A percentile compares a stretch with the other conserved stretches of the same genome.
Evolutionary conservation across 2,329 filamentous ascomycete genomes (phyloP).

Genomic region (Amphichorda felina): DNA sequence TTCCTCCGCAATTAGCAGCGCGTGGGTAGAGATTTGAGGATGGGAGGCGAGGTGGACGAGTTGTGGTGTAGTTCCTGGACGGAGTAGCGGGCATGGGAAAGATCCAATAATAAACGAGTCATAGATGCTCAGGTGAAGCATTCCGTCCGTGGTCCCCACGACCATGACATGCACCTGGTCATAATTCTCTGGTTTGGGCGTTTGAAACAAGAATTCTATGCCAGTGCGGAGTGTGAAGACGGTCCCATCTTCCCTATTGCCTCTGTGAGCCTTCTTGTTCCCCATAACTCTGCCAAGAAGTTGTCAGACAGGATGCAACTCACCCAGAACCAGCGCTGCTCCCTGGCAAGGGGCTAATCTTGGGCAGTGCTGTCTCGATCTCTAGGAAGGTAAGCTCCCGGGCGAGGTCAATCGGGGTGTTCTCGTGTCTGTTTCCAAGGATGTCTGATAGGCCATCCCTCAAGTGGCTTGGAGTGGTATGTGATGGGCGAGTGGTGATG

Average conservation of each 20-base stretch:
- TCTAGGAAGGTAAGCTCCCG: slow-evolving; percentile 64
- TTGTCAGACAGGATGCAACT: slow-evolving; percentile 14
- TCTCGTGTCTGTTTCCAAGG: neutral
- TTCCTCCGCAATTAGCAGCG: slow-evolving; percentile 45
- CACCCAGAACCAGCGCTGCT: slow-evolving; percentile 51
- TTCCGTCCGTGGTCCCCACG: slow-evolving; percentile 58
- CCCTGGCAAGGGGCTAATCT: slow-evolving; percentile 56
- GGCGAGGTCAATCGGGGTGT: slow-evolving; percentile 44
- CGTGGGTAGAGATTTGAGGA: slow-evolving; percentile 62
- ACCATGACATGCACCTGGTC: slow-evolving; percentile 72
- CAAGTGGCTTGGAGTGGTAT: no score
- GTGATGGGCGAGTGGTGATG: neutral
- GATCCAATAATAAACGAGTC: slow-evolving; percentile 72
- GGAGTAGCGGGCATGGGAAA: slow-evolving; percentile 34
- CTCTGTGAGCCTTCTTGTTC: slow-evolving; percentile 8
- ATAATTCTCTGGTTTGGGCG: slow-evolving; percentile 49
- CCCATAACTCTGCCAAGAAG: neutral
- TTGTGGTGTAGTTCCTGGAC: slow-evolving; percentile 14
- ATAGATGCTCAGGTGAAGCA: slow-evolving; percentile 69
- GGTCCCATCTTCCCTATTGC: slow-evolving; percentile 35
- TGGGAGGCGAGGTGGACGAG: slow-evolving; percentile 57
- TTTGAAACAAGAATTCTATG: slow-evolving; percentile 58
- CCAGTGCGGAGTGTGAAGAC: slow-evolving; percentile 60
- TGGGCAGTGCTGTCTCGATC: slow-evolving; percentile 64
- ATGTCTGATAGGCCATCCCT: neutral